phyloP scores from a whole-genome alignment of 306 rosid genomes.

The Pachyrhizus erosus region DNA sequence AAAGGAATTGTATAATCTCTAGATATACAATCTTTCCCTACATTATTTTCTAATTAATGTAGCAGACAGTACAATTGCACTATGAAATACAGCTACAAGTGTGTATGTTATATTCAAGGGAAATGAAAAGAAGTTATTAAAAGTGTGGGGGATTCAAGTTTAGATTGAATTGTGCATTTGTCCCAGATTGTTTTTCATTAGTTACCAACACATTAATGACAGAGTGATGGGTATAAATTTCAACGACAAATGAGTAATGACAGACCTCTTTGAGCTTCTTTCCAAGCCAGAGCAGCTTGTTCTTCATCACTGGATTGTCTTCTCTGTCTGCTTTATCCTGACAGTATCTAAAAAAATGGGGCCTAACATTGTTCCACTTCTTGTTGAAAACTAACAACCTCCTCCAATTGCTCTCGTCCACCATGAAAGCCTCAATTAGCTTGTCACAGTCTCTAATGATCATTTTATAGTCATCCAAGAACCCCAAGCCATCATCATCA shows the following conservation, averaged over 20 bases:
- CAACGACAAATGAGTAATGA: not conserved
- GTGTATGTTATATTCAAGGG: slow-evolving; percentile 7
- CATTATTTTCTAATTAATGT: not conserved
- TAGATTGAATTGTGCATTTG: not conserved
- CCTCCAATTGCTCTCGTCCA: slow-evolving; percentile 62
- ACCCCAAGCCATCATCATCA: slow-evolving; percentile 43
- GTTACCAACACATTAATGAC: not conserved
- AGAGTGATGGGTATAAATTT: not conserved
- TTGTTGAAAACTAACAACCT: slow-evolving; percentile 71
- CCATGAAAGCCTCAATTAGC: slow-evolving; percentile 55
- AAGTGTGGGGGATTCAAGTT: not conserved
- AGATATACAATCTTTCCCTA: slow-evolving; percentile 1
- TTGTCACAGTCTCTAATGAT: slow-evolving; percentile 55
- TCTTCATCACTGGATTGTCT: slow-evolving; percentile 65
- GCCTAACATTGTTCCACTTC: slow-evolving; percentile 72
- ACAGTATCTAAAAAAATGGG: slow-evolving; percentile 68
- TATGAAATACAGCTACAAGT: slow-evolving; percentile 10
- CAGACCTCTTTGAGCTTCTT: slow-evolving; percentile 84
- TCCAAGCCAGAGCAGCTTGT: slow-evolving; percentile 68
- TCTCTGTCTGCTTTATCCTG: slow-evolving; percentile 63
- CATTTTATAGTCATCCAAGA: slow-evolving; percentile 55
- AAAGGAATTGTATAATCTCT: slow-evolving; percentile 1
- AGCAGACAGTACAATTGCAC: not conserved
- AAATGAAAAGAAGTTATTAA: not conserved
- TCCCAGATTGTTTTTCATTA: not conserved